Base-by-base conservation (phyloP, 306 rosid species). In the Luffa aegyptiaca region DNA sequence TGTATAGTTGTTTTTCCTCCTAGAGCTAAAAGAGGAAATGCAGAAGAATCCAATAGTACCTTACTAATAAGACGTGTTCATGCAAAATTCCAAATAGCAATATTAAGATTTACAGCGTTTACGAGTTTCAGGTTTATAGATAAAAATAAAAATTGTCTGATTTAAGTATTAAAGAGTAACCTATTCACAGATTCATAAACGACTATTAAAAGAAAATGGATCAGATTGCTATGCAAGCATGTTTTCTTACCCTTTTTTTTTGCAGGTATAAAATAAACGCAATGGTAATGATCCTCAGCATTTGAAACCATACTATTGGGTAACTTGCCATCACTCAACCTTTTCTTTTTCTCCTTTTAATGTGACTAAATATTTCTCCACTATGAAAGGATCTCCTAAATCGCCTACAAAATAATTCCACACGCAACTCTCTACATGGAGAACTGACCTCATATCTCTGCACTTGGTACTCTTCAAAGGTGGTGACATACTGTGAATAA, bases 401-500 rank as follows among this genome's bases (percentile, higher is more conserved):
- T 21, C 16, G 52, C 76, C 76, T 71, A 12, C 7, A 71, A 71
- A 49, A 26, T 3, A 44, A 71, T 45, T 71, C 58, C 58, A 76
- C 65, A 53, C 1, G 21, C 33, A 56, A 76, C 81, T 35, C 81
- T 56, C 51, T 73, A 55, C 61, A 57, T 13, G 44, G 16, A 77
- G 74, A 64, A 88, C 94, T 87, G 70, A 90, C 98, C 97, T 94
- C 98, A 1, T 94, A 94, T 94, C 98, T 86, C 82, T 94, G 98
- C 83, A 91, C 89, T 61, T 88, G 37, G 69, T 89, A 94, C 84
- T 94, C 98, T 86, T 94, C 97, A 26, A 79, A 84, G 57, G 98
- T 94, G 79, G 97, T 94, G 37, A 91, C 75, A 13, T 94, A 94
- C 84, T 92, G 97, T 20, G 98, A 94, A 83, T 94, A 94, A 16